Base-by-base conservation (phyloP, 2,329 filamentous ascomycete genomes). In the Stagonosporopsis vannaccii region DNA sequence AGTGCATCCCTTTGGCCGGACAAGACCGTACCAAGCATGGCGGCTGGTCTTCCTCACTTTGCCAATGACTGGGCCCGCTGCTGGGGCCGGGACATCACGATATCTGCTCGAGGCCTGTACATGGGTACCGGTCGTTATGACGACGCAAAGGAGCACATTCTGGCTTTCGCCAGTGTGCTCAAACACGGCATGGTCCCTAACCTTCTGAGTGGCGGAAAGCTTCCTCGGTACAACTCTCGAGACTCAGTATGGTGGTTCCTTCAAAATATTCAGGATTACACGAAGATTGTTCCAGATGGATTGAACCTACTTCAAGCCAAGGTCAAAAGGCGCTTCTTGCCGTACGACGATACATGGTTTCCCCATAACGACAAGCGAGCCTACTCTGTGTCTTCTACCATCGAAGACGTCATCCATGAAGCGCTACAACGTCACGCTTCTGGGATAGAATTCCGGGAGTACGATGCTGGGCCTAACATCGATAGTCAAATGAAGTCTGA, bases 131-230 rank as follows among this genome's bases (percentile, higher is more conserved):
- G 92, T 2, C 88, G 95, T 8, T 97, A 90, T 67, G 86, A 84
- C 2, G 93, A 97, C 73, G 95, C 95, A 7, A 93, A 87, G 70
- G 92, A 98, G 74, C 96, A 99, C 70, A 97, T 99, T 56, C 81
- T 92, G 58, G 94, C 93, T 8, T 99, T 99, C 78, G 93, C 91
- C 2, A 97, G 92, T 73, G 93, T 99, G 11, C 80, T 99, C 65
- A 99, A 99, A 81, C 95, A 99, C 68, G 95, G 95, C 46, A 96
- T 98, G 92, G 93, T 99, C 54, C 95, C 95, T 13, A 99, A 99
- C 70, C 83, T 99, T 19, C 82, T 99, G 13, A 89, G 92, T 62
- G 91, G 90, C 57, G 93, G 95, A 6, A 91, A 89, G 58, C 84
- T 88, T 15, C 95, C 95, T 3, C 85, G 95, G 23, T 99, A 98